A percentile compares a stretch with the other conserved stretches of the same genome.
phyloP scores from a whole-genome alignment of 768 basidiomycete species.

The Phylloporus rhodoxanthus region DNA sequence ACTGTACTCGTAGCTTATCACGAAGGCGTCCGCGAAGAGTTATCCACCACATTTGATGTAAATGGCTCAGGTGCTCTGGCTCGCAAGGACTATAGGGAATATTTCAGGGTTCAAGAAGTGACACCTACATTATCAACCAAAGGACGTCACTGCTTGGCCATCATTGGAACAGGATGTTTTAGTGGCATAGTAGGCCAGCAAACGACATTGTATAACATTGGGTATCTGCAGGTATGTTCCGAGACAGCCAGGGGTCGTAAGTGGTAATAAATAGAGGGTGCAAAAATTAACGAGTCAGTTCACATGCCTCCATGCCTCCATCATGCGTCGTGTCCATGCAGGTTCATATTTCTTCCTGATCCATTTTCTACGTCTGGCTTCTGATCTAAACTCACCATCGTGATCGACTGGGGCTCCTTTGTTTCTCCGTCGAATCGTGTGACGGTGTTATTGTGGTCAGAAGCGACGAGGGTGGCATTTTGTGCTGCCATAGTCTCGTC shows the following conservation, averaged over 20 bases:
- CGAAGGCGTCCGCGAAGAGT: slow-evolving; percentile 51
- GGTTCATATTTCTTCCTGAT: background rate
- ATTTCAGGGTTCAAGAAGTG: too few species aligned
- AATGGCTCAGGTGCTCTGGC: too few species aligned
- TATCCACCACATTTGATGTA: slow-evolving; percentile 43
- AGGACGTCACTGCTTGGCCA: background rate
- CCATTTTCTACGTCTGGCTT: background rate
- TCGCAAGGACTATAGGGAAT: too few species aligned
- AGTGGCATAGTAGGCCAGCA: too few species aligned
- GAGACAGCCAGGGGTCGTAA: background rate
- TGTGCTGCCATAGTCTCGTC: slow-evolving; percentile 48
- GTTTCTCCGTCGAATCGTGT: background rate
- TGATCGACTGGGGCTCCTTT: background rate
- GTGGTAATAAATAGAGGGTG: background rate
- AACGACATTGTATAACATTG: background rate
- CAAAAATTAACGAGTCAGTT: background rate
- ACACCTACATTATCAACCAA: background rate
- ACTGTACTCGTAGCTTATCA: slow-evolving; percentile 66
- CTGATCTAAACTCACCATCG: background rate
- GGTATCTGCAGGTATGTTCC: background rate
- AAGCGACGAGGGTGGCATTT: background rate
- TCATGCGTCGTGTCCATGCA: background rate
- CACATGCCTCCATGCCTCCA: background rate
- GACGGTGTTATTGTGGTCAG: background rate
- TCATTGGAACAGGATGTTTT: background rate